Evolutionary conservation across 305 asterid species (phyloP).

Genomic region (Petunia hybrid): DNA sequence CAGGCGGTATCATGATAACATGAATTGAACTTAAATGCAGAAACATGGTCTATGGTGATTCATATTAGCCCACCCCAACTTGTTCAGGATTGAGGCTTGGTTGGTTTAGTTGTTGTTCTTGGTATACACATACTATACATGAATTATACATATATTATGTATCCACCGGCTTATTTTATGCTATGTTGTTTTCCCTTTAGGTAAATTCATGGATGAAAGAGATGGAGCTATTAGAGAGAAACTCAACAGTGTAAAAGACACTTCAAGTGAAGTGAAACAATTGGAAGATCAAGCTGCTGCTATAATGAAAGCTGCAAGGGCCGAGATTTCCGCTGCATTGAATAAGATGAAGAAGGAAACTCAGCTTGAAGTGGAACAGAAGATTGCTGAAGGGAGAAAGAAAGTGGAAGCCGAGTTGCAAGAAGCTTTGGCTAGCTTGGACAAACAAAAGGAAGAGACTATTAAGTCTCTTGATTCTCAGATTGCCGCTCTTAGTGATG

Average conservation of each 20-base stretch:
- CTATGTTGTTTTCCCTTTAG: too few relatives aligned
- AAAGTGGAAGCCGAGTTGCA: constrained; percentile 82
- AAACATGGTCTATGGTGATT: too few relatives aligned
- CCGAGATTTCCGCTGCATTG: constrained; percentile 83
- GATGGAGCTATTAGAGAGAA: constrained; percentile 80
- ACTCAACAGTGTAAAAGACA: constrained; percentile 86
- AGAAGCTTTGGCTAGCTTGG: constrained; percentile 75
- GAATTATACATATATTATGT: too few relatives aligned
- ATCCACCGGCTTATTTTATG: too few relatives aligned
- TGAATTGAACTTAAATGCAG: too few relatives aligned
- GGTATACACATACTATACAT: too few relatives aligned
- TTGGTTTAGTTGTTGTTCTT: too few relatives aligned
- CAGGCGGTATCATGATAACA: too few relatives aligned
- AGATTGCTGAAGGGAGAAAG: constrained; percentile 77
- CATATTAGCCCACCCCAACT: too few relatives aligned
- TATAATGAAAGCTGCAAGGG: constrained; percentile 86
- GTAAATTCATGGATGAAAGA: constrained; percentile 88
- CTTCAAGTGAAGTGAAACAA: constrained; percentile 77
- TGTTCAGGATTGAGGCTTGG: too few relatives aligned
- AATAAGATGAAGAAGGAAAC: constrained; percentile 96
- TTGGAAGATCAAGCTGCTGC: constrained; percentile 84
- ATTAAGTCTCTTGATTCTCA: constrained; percentile 77
- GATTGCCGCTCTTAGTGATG: constrained; percentile 78
- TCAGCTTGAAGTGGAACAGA: constrained; percentile 81
- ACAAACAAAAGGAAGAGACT: constrained; percentile 82